Evolutionary conservation across 768 basidiomycete species (phyloP), one percentile per base, ranked within the genome.

Genomic region (Rhodotorula taiwanensis): DNA sequence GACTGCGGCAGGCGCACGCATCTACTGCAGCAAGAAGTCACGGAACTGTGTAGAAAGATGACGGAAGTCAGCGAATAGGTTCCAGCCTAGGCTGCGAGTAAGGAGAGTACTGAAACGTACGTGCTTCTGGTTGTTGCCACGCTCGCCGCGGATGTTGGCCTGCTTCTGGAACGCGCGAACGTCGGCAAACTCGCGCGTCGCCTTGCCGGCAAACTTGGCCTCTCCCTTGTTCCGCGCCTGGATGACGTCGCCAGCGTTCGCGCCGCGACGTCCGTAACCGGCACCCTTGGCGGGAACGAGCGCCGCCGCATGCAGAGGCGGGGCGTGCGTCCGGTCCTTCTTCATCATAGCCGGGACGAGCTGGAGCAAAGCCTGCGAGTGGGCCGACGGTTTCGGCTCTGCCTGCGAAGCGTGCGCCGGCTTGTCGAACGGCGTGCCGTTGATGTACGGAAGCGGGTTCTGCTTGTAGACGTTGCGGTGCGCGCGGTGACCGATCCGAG

Each of bases 151-250:
- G 64, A 81, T 84, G 10, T 89, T 90, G 78, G 85, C 89, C 81
- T 90, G 91, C 41, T 86, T 83, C 73, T 94, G 87, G 63, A 82
- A 81, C 54, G 83, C 79, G 71, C 79, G 83, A 74, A 87, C 84
- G 74, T 95, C 93, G 66, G 86, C 80, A 78, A 87, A 88, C 72
- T 91, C 87, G 58, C 84, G 80, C 2, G 89, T 82, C 76, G 93
- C 89, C 50, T 89, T 81, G 20, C 86, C 89, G 27, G 94, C 94
- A 76, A 97, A 87, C 68, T 83, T 82, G 20, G 95, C 95, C 78
- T 98, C 94, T 4, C 95, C 95, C n/a, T 81, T 81, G 78, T 98
- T 98, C 55, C 90, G 81, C 27, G 91, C 94, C 75, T 86, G 89
- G 64, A 97, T 82, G 15, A 92, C 86, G 36, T 89, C 83, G 13